A percentile compares a stretch with the other conserved stretches of the same genome.
Evolutionary conservation across 2,329 filamentous ascomycete genomes (phyloP).

Genomic region (Trichophyton schoenleinii): DNA sequence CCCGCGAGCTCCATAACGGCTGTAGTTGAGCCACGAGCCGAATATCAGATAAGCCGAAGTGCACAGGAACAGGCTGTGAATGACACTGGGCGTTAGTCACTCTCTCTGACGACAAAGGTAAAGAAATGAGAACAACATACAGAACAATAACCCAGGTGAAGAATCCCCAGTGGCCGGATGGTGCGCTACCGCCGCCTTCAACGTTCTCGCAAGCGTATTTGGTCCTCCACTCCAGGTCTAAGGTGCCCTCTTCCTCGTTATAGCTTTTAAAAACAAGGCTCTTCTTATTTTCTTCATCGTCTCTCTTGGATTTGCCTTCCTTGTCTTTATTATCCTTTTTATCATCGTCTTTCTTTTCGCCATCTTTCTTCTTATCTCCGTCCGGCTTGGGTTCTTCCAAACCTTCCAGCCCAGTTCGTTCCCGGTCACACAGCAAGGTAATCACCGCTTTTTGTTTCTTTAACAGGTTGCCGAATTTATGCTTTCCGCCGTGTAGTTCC

Average conservation of each 20-base stretch:
- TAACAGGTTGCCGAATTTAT: slow-evolving; percentile 20
- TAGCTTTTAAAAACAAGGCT: slow-evolving; percentile 70
- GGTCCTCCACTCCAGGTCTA: slow-evolving; percentile 74
- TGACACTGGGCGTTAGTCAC: background rate
- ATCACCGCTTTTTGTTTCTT: slow-evolving; percentile 59
- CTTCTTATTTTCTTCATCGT: slow-evolving; percentile 30
- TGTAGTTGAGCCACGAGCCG: slow-evolving; percentile 98
- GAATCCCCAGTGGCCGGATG: slow-evolving; percentile 66
- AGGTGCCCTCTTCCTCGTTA: slow-evolving; percentile 47
- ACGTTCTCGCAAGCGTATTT: slow-evolving; percentile 62
- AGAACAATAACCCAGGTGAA: slow-evolving; percentile 95
- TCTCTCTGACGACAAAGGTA: background rate
- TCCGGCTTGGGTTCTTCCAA: slow-evolving; percentile 17
- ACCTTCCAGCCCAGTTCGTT: slow-evolving; percentile 57
- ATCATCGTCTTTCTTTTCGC: slow-evolving; percentile 17
- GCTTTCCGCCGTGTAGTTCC: slow-evolving; percentile 47
- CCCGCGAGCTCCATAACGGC: slow-evolving; percentile 82
- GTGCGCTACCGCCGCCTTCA: slow-evolving; percentile 27
- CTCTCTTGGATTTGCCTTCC: slow-evolving; percentile 15
- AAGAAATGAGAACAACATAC: slow-evolving; percentile 42
- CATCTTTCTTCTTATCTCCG: slow-evolving; percentile 17
- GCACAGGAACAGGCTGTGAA: slow-evolving; percentile 64
- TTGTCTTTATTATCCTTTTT: slow-evolving; percentile 19
- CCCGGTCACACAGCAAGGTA: slow-evolving; percentile 68
- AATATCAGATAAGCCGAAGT: slow-evolving; percentile 90